Conservation (phyloP, 495 filamentous ascomycete genomes). For the Jackrogersella minutella region DNA sequence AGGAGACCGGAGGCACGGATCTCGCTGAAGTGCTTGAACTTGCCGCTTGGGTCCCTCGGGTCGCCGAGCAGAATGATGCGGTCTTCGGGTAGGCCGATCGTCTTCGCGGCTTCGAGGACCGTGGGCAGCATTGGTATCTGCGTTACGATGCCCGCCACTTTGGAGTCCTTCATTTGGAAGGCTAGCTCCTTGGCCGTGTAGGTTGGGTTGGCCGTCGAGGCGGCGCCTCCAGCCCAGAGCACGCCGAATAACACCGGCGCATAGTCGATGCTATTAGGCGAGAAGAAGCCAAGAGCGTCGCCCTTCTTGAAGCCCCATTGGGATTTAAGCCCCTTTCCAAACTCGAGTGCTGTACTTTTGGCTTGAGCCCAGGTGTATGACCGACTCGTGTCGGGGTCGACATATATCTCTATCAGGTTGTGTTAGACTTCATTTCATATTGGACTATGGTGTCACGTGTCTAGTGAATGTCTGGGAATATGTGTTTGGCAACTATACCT, state of each 20-base stretch:
- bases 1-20: conserved; percentile 66
- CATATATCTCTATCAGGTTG: conserved; percentile 71
- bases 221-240: conserved; percentile 82
- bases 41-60: conserved; percentile 63
- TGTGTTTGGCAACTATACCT: conserved; percentile 49
- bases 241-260: conserved; percentile 76
- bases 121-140: conserved; percentile 65
- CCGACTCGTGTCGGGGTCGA: conserved; percentile 75
- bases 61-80: conserved; percentile 83
- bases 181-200: conserved; percentile 88
- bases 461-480: not conserved
- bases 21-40: conserved; percentile 78
- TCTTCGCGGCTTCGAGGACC: conserved; percentile 71
- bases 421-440: conserved; percentile 15
- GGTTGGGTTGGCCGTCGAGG: conserved; percentile 85
- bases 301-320: conserved; percentile 81
- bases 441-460: not conserved
- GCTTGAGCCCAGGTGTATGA: conserved; percentile 78
- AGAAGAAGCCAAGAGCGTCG: conserved; percentile 74
- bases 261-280: conserved; percentile 80
- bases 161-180: conserved; percentile 84
- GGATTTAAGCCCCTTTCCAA: conserved; percentile 79
- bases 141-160: conserved; percentile 80
- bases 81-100: conserved; percentile 69
- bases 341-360: conserved; percentile 69